Evolutionary conservation across 441 rosid genomes (phyloP).

Genomic region (Corymbia citriodora): DNA sequence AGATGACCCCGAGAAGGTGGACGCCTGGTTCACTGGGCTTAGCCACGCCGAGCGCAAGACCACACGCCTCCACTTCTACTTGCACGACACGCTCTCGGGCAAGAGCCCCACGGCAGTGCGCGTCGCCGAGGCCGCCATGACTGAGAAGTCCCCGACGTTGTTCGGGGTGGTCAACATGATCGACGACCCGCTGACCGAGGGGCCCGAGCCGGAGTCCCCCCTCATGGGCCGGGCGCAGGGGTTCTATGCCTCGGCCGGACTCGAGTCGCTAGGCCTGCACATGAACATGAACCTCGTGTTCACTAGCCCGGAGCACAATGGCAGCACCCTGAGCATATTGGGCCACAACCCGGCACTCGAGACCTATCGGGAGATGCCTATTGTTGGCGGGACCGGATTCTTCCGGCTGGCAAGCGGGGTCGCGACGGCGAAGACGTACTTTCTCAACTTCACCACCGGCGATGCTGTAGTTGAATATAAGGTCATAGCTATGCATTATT

Average conservation of each 20-base stretch:
- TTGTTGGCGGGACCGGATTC: constrained; percentile 67
- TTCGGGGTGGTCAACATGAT: constrained; percentile 52
- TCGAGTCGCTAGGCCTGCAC: constrained; percentile 39
- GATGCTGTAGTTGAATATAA: constrained; percentile 65
- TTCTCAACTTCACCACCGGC: constrained; percentile 33
- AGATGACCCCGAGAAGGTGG: constrained; percentile 20
- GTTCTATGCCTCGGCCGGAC: constrained; percentile 45
- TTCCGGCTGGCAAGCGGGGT: constrained; percentile 70
- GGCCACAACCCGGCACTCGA: constrained; percentile 51
- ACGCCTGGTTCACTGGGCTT: not conserved
- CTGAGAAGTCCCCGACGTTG: constrained; percentile 39
- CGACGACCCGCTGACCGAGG: constrained; percentile 60
- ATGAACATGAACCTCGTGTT: constrained; percentile 62
- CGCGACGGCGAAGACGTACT: constrained; percentile 45
- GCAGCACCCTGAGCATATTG: constrained; percentile 57
- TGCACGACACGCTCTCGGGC: constrained; percentile 67
- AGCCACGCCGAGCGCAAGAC: not conserved
- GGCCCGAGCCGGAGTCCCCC: constrained; percentile 52
- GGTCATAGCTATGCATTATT: constrained; percentile 42
- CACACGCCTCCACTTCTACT: constrained; percentile 64
- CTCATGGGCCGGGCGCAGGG: constrained; percentile 69
- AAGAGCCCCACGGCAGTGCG: constrained; percentile 45
- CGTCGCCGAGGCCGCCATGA: constrained; percentile 33
- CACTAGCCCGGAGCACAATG: constrained; percentile 45
- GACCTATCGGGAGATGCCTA: constrained; percentile 56